phyloP scores from a whole-genome alignment of 73 alveolate species.

The Stentor roeselii region DNA sequence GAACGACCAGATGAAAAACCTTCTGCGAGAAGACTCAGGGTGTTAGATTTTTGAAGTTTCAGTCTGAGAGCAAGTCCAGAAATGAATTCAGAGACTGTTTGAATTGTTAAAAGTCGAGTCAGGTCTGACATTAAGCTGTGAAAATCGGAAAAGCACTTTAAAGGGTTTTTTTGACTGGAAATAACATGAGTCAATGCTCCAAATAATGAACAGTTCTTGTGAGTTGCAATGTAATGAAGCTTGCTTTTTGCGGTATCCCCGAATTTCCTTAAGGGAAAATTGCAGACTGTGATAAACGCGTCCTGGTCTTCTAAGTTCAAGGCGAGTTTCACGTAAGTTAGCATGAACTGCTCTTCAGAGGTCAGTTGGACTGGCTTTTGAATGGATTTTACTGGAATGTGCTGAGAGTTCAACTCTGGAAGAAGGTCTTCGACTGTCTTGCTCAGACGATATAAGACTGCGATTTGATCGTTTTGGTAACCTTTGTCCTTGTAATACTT shows the following conservation, averaged over 20 bases:
- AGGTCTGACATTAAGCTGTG: neutral
- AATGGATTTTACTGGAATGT: slow-evolving; percentile 46
- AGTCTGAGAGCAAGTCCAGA: neutral
- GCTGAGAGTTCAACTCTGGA: slow-evolving; percentile 31
- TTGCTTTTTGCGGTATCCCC: neutral
- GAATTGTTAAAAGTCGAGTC: neutral
- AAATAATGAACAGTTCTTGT: neutral
- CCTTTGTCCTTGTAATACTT: slow-evolving; percentile 29
- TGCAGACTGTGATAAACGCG: neutral
- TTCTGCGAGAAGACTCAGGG: neutral
- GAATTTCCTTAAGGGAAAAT: neutral
- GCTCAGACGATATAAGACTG: slow-evolving; percentile 54
- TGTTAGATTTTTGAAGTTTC: neutral
- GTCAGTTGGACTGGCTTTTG: slow-evolving; percentile 38
- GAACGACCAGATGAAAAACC: neutral
- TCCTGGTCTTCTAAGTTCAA: neutral
- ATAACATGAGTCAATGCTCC: neutral
- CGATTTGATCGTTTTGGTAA: slow-evolving; percentile 48
- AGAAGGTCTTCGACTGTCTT: slow-evolving; percentile 31
- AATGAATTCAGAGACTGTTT: neutral
- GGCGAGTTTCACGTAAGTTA: neutral
- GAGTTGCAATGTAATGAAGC: neutral
- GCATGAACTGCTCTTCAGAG: slow-evolving; percentile 7
- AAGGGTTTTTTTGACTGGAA: neutral
- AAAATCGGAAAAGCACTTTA: neutral